Conservation (phyloP, 2,329 filamentous ascomycete species). For the Aspergillus sp. region DNA sequence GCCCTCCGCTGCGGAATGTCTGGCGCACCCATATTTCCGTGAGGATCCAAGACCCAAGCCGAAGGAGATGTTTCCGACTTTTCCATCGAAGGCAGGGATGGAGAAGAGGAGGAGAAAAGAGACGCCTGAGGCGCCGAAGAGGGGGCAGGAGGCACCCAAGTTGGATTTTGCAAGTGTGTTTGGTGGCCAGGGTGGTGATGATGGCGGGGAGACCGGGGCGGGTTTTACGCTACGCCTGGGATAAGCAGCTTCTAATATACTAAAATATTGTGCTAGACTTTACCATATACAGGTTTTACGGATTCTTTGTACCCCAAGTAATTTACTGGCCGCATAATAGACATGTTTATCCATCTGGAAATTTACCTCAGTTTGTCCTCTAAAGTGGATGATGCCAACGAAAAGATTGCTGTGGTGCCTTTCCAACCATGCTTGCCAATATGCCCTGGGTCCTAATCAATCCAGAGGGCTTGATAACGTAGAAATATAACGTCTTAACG, state of each 20-base stretch:
- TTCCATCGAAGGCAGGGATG: slow-evolving; percentile 90
- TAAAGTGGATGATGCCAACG: not conserved
- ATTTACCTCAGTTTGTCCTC: not conserved
- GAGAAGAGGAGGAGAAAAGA: slow-evolving; percentile 72
- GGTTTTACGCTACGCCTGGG: slow-evolving; percentile 60
- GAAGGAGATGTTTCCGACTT: slow-evolving; percentile 92
- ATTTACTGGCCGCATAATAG: not conserved
- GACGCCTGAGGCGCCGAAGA: slow-evolving; percentile 78
- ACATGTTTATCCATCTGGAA: not conserved
- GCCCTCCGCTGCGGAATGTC: slow-evolving; percentile 70
- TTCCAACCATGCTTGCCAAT: not conserved
- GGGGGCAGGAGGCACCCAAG: slow-evolving; percentile 67
- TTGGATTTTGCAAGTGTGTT: slow-evolving; percentile 72
- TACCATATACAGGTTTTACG: not conserved
- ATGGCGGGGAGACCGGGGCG: slow-evolving; percentile 63
- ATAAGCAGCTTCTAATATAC: slow-evolving; percentile 17
- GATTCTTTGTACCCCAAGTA: not conserved
- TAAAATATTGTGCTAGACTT: not conserved
- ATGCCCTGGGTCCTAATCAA: not conserved
- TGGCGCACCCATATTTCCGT: slow-evolving; percentile 79
- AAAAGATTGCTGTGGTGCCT: not conserved
- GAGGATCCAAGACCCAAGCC: slow-evolving; percentile 90
- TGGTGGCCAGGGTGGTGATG: slow-evolving; percentile 63
- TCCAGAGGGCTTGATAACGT: not conserved
- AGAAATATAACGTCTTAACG: slow-evolving; percentile 5